Evolutionary conservation across 2,329 filamentous ascomycete species (phyloP), one percentile per base, ranked within the genome.

Genomic region (Chrysoporthe austroafricana): DNA sequence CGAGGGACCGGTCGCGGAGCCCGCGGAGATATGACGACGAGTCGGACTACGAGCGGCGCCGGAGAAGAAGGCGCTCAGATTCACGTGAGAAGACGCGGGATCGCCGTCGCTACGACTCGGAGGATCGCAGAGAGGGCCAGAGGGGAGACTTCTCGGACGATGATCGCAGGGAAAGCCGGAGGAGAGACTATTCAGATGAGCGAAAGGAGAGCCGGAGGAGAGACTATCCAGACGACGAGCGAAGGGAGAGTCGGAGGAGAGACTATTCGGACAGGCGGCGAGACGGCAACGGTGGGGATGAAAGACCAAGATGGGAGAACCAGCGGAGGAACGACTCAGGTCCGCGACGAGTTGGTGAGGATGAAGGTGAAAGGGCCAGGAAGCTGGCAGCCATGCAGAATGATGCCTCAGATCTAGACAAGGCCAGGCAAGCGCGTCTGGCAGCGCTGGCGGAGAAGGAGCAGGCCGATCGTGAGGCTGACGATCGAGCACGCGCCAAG

Each of bases 371-470:
- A 70, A 83, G 84, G n/a, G 88, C 88, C 14, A 84, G 85, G 34
- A 92, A 88, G 75, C 79, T 93, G 21, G 90, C 89, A 18, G 89
- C 88, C 9, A 93, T 94, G 91, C 90, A 92, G 76, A 85, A 85
- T 21, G 90, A 88, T 39, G 91, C 91, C 4, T 84, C 83, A 1
- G 87, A 90, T 13, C 81, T 96, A 60, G 91, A 95, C 73, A 76
- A 82, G n/a, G 89, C 91, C 72, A 88, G 93, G 43, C 86, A 87
- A 71, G 84, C 86, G 68, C 86, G 93, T 34, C 81, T 96, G 11
- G 86, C 87, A 0, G 87, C 88, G 1, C 80, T 94, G 21, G 88
- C 87, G 34, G 86, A 88, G 70, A 84, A 84, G 69, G 93, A 96
- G 72, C 84, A 86, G 61, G 81, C 81, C 21, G 86, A 88, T 57